Conservation (phyloP, 495 filamentous ascomycete genomes). For the Podospora didyma region DNA sequence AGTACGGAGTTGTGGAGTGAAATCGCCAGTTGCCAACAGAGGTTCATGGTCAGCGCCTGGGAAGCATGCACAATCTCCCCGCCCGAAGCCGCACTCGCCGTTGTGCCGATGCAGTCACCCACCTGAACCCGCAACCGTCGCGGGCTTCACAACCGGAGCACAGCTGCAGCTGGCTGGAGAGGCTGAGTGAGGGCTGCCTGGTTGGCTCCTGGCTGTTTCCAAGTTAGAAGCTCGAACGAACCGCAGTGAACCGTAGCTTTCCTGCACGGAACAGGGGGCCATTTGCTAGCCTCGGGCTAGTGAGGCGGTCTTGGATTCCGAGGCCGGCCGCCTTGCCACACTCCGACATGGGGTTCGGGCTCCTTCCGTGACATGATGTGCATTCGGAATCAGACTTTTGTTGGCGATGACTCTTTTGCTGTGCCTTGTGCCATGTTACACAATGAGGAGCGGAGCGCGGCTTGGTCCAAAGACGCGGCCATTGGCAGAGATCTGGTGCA, state of each 20-base stretch:
- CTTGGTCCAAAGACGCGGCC: too few relatives aligned
- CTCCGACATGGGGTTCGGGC: constrained; percentile 17
- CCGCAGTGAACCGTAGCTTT: neutral
- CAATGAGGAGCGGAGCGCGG: neutral
- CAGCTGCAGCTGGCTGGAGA: constrained; percentile 1
- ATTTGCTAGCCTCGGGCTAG: constrained; percentile 5
- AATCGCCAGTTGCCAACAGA: too few relatives aligned
- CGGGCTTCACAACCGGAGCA: constrained; percentile 3
- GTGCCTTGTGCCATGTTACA: neutral
- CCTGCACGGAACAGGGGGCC: neutral
- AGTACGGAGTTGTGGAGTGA: too few relatives aligned
- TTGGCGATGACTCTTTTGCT: neutral
- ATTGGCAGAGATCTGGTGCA: too few relatives aligned
- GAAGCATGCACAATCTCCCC: neutral
- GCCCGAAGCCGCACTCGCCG: constrained; percentile 10
- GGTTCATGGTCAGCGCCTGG: too few relatives aligned
- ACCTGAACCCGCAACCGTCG: constrained; percentile 8
- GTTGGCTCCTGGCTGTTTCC: constrained; percentile 1
- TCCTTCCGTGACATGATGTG: constrained; percentile 24
- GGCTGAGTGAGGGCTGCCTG: neutral
- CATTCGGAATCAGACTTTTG: constrained; percentile 18
- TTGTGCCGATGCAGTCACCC: constrained; percentile 6
- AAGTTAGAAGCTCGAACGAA: too few relatives aligned
- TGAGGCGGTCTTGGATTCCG: neutral
- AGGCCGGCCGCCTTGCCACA: neutral